Evolutionary conservation across 2,329 filamentous ascomycete species (phyloP).

Genomic region (Diatrype stigma): DNA sequence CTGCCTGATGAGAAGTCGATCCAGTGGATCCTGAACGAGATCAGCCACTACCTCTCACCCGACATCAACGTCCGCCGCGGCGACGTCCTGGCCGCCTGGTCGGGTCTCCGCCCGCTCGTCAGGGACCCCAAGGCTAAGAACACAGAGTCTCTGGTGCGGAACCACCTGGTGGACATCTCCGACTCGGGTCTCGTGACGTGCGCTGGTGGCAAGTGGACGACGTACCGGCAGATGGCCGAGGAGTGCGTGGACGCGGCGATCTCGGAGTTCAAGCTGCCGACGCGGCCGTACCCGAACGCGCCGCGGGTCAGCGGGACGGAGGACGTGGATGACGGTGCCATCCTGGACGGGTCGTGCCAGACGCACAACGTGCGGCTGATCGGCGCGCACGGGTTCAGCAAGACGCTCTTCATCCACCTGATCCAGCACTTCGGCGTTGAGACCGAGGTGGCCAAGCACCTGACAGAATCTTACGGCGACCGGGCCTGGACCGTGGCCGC

Average conservation of each 20-base stretch:
- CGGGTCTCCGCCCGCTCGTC: constrained; percentile 80
- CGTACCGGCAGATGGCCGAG: constrained; percentile 89
- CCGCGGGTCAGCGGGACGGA: constrained; percentile 68
- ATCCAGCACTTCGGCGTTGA: constrained; percentile 92
- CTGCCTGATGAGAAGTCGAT: constrained; percentile 80
- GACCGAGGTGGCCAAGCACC: constrained; percentile 85
- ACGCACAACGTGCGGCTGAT: constrained; percentile 78
- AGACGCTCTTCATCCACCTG: constrained; percentile 87
- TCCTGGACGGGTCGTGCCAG: constrained; percentile 64
- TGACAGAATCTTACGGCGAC: constrained; percentile 85
- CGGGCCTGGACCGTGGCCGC: constrained; percentile 87
- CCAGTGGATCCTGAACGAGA: constrained; percentile 81
- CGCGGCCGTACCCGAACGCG: constrained; percentile 53
- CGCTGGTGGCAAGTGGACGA: constrained; percentile 89
- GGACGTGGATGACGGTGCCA: constrained; percentile 65
- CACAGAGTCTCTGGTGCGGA: constrained; percentile 82
- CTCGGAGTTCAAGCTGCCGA: constrained; percentile 59
- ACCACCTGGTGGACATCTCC: constrained; percentile 79
- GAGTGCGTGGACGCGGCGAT: constrained; percentile 82
- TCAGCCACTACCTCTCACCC: constrained; percentile 75
- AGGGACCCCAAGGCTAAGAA: constrained; percentile 82
- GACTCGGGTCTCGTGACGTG: constrained; percentile 76
- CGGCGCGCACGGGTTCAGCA: constrained; percentile 82
- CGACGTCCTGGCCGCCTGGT: constrained; percentile 88
- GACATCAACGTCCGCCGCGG: constrained; percentile 81